Percentiles rank a stretch among this genome's conserved stretches.
Evolutionary conservation across 352 stramenopile genomes (phyloP).

Genomic region (Globisporangium recalcitrans): DNA sequence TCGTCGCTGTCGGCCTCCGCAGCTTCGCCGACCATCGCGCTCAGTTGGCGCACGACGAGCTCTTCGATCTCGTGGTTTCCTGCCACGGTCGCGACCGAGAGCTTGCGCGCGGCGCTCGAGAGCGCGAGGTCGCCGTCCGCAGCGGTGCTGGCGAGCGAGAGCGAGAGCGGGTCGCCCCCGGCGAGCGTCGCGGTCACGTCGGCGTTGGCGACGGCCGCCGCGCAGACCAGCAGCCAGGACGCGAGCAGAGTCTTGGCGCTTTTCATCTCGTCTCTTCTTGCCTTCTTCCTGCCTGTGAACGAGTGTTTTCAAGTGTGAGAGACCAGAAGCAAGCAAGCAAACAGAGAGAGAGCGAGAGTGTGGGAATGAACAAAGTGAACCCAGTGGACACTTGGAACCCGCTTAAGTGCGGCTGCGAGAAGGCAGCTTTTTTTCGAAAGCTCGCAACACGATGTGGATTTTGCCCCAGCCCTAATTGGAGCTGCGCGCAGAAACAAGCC

Average conservation of each 20-base stretch:
- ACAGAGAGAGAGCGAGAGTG: background rate
- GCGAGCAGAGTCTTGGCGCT: conserved; percentile 10
- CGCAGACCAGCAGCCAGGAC: conserved; percentile 16
- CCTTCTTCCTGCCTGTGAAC: background rate
- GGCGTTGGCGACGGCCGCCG: conserved; percentile 2
- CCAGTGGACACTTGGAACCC: background rate
- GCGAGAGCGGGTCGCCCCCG: no score
- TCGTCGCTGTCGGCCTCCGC: conserved; percentile 18
- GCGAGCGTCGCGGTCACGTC: background rate
- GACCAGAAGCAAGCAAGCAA: background rate
- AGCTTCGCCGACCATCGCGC: conserved; percentile 16
- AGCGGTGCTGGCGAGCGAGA: background rate
- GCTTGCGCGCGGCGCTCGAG: conserved; percentile 12
- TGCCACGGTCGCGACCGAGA: conserved; percentile 14
- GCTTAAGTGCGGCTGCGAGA: conserved; percentile 2
- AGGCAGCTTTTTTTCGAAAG: background rate
- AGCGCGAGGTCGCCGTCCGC: background rate
- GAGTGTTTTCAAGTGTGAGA: conserved; percentile 6
- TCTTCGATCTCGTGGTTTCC: conserved; percentile 34
- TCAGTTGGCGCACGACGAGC: conserved; percentile 39
- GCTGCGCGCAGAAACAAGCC: conserved; percentile 1
- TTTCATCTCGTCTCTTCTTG: conserved; percentile 11
- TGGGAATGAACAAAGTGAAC: conserved; percentile 5
- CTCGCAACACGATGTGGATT: no score
- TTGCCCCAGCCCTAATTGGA: conserved; percentile 1